These are phyloP conservation scores for Hanseniaspora uvarum DNA, from an alignment of 1,139 yeast genomes.

Conservation along the genomic window DNA sequence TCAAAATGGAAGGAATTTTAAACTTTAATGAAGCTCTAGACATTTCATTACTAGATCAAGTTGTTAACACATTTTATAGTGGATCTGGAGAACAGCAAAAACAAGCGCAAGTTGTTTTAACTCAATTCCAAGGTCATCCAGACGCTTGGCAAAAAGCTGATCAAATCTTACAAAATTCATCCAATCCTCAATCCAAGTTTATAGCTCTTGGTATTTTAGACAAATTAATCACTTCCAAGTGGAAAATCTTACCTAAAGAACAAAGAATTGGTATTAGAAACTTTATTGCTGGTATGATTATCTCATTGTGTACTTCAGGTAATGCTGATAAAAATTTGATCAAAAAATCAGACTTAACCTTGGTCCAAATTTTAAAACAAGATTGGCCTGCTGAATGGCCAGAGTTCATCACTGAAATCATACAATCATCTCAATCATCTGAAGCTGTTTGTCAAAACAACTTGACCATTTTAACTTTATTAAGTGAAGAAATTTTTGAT, in stretches of 20 bases:
- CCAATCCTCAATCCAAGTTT: conserved; percentile 78
- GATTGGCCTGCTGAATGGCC: conserved; percentile 99
- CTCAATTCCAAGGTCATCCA: conserved; percentile 85
- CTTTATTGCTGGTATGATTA: conserved; percentile 86
- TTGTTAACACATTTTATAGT: conserved; percentile 77
- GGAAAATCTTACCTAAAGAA: conserved; percentile 85
- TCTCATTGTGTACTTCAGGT: conserved; percentile 60
- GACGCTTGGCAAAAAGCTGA: conserved; percentile 96
- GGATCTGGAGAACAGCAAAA: conserved; percentile 76
- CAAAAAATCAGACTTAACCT: conserved; percentile 84
- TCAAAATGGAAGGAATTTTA: conserved; percentile 68
- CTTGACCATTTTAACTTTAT: conserved; percentile 78
- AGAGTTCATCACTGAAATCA: conserved; percentile 86
- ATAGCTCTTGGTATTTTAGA: conserved; percentile 86
- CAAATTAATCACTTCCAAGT: conserved; percentile 76
- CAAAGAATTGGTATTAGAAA: conserved; percentile 86
- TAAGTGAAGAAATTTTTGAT: conserved; percentile 94
- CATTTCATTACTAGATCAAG: conserved; percentile 64
- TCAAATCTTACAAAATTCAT: conserved; percentile 67
- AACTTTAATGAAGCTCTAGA: conserved; percentile 82
- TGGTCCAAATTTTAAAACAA: conserved; percentile 88
- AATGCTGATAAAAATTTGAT: conserved; percentile 74
- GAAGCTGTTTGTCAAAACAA: conserved; percentile 94
- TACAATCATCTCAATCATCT: conserved; percentile 71
- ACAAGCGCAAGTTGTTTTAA: conserved; percentile 71